Percentiles rank a stretch among this genome's conserved stretches.
Conservation (phyloP, 345 rosid species). For the Dipteronia sinensis region DNA sequence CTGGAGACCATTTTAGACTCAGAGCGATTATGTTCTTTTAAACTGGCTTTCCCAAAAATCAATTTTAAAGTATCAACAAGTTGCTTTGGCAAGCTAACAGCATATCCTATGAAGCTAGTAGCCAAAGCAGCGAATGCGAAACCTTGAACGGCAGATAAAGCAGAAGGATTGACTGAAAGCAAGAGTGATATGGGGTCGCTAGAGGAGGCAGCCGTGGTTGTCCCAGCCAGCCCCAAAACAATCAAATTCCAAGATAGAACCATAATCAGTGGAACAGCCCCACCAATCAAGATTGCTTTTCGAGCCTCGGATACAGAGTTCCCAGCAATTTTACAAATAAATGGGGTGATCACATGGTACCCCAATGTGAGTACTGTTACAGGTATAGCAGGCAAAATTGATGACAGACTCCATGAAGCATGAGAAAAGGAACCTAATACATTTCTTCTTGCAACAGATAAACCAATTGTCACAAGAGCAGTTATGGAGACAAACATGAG, state of each 20-base stretch:
- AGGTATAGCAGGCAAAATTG: constrained; percentile 79
- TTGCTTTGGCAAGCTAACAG: constrained; percentile 87
- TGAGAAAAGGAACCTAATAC: constrained; percentile 58
- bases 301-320: constrained; percentile 61
- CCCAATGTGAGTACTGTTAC: constrained; percentile 85
- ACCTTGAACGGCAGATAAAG: constrained; percentile 82
- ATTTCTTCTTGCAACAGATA: constrained; percentile 70
- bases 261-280: constrained; percentile 76
- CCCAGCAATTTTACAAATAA: constrained; percentile 80
- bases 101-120: constrained; percentile 85
- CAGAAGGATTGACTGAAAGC: constrained; percentile 83
- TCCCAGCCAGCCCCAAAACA: constrained; percentile 79
- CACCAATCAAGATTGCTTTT: constrained; percentile 74
- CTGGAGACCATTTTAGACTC: constrained; percentile 4
- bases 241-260: constrained; percentile 88
- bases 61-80: constrained; percentile 67
- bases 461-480: constrained; percentile 65
- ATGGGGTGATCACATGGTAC: constrained; percentile 92
- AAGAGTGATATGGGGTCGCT: constrained; percentile 76
- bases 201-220: constrained; percentile 33
- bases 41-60: constrained; percentile 36
- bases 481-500: constrained; percentile 78
- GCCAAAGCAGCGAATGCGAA: constrained; percentile 90
- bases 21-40: constrained; percentile 1
- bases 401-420: constrained; percentile 62